Percentiles rank a stretch among this genome's conserved stretches.
These are phyloP conservation scores for Rhizodiscina lignyota DNA, from an alignment of 495 filamentous ascomycete species.

Conservation along the genomic window DNA sequence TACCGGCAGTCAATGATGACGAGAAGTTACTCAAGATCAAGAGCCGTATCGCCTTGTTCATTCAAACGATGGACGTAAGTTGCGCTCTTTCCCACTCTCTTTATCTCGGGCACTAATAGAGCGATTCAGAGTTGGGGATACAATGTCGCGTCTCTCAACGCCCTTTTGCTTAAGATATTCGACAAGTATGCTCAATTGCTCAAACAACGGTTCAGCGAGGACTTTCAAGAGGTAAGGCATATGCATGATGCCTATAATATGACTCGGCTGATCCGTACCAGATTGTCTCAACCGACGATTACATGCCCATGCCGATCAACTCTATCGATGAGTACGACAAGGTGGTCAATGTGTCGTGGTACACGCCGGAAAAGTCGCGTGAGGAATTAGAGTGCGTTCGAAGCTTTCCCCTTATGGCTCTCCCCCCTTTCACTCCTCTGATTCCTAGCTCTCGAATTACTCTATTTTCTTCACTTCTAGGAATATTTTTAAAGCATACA, in stretches of 20 bases:
- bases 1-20: conserved; percentile 63
- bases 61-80: conserved; percentile 84
- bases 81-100: neutral
- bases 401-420: too few relatives aligned
- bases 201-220: conserved; percentile 75
- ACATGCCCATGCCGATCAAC: conserved; percentile 96
- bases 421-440: too few relatives aligned
- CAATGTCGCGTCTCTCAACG: conserved; percentile 61
- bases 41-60: conserved; percentile 80
- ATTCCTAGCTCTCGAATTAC: too few relatives aligned
- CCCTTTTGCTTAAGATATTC: conserved; percentile 71
- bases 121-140: conserved; percentile 52
- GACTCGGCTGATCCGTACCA: conserved; percentile 15
- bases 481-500: too few relatives aligned
- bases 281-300: conserved; percentile 94
- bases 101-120: neutral
- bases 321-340: conserved; percentile 85
- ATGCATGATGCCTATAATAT: neutral
- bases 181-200: conserved; percentile 86
- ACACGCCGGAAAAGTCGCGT: conserved; percentile 57
- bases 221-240: conserved; percentile 65
- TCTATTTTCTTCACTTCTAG: too few relatives aligned
- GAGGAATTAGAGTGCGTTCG: conserved; percentile 65
- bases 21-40: conserved; percentile 82
- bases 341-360: conserved; percentile 88